Percentiles rank a stretch among this genome's conserved stretches.
These are phyloP conservation scores for Puya raimondii DNA, from an alignment of 176 grass and related monocot genomes.

Conservation along the genomic window DNA sequence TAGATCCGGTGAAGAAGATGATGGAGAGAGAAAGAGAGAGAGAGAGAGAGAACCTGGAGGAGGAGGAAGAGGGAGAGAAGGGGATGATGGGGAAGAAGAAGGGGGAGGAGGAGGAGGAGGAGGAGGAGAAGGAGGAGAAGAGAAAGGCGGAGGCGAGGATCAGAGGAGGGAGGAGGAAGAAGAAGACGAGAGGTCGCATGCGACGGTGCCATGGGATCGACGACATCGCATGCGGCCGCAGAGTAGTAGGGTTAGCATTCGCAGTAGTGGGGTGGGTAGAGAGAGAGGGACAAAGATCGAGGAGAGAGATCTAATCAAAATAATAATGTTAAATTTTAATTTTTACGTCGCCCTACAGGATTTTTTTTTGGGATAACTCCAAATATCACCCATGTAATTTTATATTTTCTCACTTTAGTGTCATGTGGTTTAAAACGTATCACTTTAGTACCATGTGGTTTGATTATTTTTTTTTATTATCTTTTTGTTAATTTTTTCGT, in stretches of 20 bases:
- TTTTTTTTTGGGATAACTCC: no score
- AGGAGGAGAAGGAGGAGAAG: conserved; percentile 7
- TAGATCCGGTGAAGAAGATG: not conserved
- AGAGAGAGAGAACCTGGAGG: conserved; percentile 1
- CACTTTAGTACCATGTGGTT: no score
- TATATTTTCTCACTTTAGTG: no score
- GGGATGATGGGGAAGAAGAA: conserved; percentile 24
- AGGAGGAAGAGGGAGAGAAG: not conserved
- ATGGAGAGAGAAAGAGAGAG: conserved; percentile 12
- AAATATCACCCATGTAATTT: no score
- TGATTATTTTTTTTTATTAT: no score
- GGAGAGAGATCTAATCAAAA: not conserved
- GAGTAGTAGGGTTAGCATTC: not conserved
- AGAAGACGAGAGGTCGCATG: conserved; percentile 25
- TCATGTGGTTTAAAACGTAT: no score
- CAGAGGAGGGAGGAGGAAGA: conserved; percentile 26
- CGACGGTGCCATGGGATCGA: conserved; percentile 18
- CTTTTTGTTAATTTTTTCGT: no score
- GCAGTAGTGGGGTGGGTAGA: not conserved
- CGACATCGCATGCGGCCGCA: not conserved
- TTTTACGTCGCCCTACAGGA: no score
- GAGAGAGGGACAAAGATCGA: not conserved
- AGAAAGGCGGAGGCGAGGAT: conserved; percentile 27
- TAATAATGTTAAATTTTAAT: no score
- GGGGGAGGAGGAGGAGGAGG: conserved; percentile 1